Evolutionary conservation across 2,329 filamentous ascomycete genomes (phyloP), one percentile per base, ranked within the genome.

Genomic region (Aureobasidium subglaciale): DNA sequence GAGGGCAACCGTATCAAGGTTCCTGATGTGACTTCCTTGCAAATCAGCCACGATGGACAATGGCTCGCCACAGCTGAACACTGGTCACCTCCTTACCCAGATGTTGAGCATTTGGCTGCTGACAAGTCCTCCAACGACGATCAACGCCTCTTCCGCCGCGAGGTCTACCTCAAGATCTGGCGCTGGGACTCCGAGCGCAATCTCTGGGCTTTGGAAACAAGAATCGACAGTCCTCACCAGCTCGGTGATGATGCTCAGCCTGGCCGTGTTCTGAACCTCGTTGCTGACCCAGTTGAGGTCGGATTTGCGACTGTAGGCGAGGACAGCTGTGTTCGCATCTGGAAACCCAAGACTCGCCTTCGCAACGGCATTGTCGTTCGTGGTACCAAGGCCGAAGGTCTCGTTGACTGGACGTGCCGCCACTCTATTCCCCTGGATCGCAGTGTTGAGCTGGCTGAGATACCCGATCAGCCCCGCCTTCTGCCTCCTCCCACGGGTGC

Each of bases 61-160:
- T 97, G 92, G 91, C 79, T 99, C 56, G 91, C 87, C 4, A 96
- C 90, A 1, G 81, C 95, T 1, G 93, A 99, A 67, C 88, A 91
- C 65, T 99, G 93, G 93, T 79, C 80, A 50, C 90, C 90, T 1
- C 83, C 88, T 9, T 72, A 75, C 11, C 75, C 80, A 58, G 90
- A 96, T 65, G 71, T 88, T 13, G 78, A 81, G 35, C 78, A 79
- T 56, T 69, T 87, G 25, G 70, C 76, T 50, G 64, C 69, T 11
- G 70, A 73, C 40, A 65, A 72, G 46, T 64, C 67, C 13, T 62
- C 60, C 35, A 57, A 63, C 8, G 55, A 62, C 8, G 74, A 75
- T 52, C 72, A 79, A 59, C 66, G 75, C 70, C 52, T 71, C 65
- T 59, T 74, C 71, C 61, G 77, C 73, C 79, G 79, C 40, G 92